These are phyloP conservation scores for Amesomyces nigricolor DNA, from an alignment of 2,329 filamentous ascomycete species.

Conservation along the genomic window DNA sequence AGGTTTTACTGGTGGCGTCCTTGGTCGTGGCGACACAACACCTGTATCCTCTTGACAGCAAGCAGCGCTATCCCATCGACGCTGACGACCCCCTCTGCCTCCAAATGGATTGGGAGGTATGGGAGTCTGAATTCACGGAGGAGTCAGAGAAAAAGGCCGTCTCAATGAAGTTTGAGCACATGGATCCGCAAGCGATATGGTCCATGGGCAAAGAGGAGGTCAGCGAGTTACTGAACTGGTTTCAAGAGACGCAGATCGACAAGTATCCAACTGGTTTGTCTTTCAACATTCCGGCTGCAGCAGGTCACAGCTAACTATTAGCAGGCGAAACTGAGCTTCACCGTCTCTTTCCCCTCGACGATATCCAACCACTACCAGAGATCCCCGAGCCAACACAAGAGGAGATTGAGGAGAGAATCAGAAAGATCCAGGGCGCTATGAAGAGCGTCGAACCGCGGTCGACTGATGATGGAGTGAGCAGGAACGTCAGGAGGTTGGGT, in stretches of 20 bases:
- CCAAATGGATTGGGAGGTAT: constrained; percentile 67
- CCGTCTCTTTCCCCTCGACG: constrained; percentile 22
- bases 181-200: constrained; percentile 30
- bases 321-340: constrained; percentile 23
- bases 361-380: constrained; percentile 3
- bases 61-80: constrained; percentile 45
- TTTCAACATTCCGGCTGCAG: background rate
- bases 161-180: constrained; percentile 27
- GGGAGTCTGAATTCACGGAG: constrained; percentile 50
- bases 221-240: constrained; percentile 77
- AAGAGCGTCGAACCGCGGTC: constrained; percentile 19
- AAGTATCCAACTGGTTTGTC: constrained; percentile 10
- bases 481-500: constrained; percentile 28
- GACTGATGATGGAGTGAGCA: background rate
- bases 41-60: constrained; percentile 65
- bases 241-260: constrained; percentile 57
- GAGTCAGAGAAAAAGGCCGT: constrained; percentile 21
- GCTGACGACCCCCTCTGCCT: constrained; percentile 52
- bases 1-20: constrained; percentile 65
- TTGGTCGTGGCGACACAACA: constrained; percentile 74
- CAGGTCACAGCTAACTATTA: constrained; percentile 3
- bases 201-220: constrained; percentile 54
- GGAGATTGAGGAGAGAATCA: constrained; percentile 25
- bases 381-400: constrained; percentile 22
- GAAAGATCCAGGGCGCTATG: constrained; percentile 27